Evolutionary conservation across 345 rosid species (phyloP), one percentile per base, ranked within the genome.

Genomic region (Brassica juncea): DNA sequence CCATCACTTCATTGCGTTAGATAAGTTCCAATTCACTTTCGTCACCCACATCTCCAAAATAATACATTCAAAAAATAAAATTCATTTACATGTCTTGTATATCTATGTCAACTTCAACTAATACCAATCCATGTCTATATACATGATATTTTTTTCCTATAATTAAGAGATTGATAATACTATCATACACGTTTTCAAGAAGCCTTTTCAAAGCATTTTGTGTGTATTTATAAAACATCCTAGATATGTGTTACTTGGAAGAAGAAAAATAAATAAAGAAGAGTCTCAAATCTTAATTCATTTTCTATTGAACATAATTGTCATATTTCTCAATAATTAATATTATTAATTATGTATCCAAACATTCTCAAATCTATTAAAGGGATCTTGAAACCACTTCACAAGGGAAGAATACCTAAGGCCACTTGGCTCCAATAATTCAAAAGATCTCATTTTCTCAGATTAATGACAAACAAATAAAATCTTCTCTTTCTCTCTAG

Each of bases 1-100:
- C 57, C 82, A 66, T 72, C 82, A 66, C 62, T 78, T 79, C 77
- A 44, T 73, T 73, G 57, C 44, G 1, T 72, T 59, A 73, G 82
- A 79, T 73, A 79, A 73, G 82, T 30, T 79, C 82, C 35, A 67
- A 67, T 79, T 79, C 82, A 72, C 42, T 72, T 72, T 79, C 73
- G 1, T 72, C 69, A 59, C 73, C 82, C 73, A 14, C 68, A 59
- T 71, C 66, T 71, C 47, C 35, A 1, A 54, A 14, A 19, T 12
- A 11, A 55, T 71, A 10, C 66, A 39, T 58, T 57, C 31, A 25
- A 58, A 57, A 34, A 7, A 65, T 21, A 39, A 3, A 11, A 15
- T 0, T 57, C 34, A 39, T 62, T 67, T 58, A 30, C 8, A 31
- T 59, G 49, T 76, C 80, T 42, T 60, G 4, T 76, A 12, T 34